Evolutionary conservation across 2,329 filamentous ascomycete species (phyloP).

Genomic region (Colletotrichum sp.): DNA sequence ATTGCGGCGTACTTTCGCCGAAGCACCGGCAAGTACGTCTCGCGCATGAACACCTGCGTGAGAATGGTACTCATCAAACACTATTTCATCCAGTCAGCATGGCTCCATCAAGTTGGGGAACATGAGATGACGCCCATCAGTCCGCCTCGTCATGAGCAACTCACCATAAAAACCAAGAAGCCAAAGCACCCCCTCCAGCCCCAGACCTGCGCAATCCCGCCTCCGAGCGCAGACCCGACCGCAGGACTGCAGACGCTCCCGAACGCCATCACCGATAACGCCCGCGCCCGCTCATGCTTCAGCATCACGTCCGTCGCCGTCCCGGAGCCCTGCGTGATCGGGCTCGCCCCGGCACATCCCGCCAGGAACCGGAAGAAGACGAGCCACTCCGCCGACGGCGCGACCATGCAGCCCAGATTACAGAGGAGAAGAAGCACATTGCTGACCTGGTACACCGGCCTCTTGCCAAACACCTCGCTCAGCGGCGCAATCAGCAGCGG

Average conservation of each 20-base stretch:
- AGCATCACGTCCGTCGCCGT: constrained; percentile 2
- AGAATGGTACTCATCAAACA: not conserved
- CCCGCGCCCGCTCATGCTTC: not conserved
- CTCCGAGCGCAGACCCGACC: not conserved
- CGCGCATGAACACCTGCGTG: constrained; percentile 2
- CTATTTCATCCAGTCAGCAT: not conserved
- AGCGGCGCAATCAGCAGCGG: not conserved
- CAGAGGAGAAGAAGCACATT: not conserved
- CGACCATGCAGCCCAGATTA: constrained; percentile 3
- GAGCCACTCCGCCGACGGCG: not conserved
- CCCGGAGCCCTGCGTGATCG: not conserved
- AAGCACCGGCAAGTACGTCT: not conserved
- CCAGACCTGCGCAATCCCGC: not conserved
- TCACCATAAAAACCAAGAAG: not conserved
- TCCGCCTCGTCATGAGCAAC: not conserved
- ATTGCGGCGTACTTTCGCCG: not conserved
- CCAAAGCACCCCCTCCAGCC: constrained; percentile 8
- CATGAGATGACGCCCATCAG: not conserved
- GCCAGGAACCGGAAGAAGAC: constrained; percentile 5
- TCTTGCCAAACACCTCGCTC: not conserved
- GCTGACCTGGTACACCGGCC: not conserved
- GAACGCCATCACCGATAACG: constrained; percentile 5
- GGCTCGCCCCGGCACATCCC: not conserved
- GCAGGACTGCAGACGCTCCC: constrained; percentile 4
- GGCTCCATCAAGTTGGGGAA: not conserved